These are phyloP conservation scores for Coniophora puteana DNA, from an alignment of 1,284 basidiomycete genomes.

Conservation along the genomic window DNA sequence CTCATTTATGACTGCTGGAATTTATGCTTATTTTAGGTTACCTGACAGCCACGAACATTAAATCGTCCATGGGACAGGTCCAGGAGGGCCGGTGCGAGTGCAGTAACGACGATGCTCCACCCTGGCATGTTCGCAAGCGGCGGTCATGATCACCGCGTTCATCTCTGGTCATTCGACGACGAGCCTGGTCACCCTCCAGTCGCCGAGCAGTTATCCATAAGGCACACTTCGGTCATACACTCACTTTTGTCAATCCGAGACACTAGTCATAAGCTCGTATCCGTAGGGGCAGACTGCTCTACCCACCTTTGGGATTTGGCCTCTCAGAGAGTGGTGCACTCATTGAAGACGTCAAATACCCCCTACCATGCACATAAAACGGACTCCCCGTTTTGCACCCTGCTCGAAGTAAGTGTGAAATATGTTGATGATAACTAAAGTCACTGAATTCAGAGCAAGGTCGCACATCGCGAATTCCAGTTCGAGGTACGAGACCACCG, in stretches of 20 bases:
- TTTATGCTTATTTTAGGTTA: constrained; percentile 10
- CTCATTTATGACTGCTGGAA: too few species aligned
- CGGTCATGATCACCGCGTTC: constrained; percentile 46
- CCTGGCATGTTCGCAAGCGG: constrained; percentile 43
- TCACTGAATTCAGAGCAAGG: too few species aligned
- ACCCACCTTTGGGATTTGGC: constrained; percentile 45
- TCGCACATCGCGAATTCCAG: constrained; percentile 48
- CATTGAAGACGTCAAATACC: constrained; percentile 39
- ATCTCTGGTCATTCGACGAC: constrained; percentile 41
- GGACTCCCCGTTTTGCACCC: constrained; percentile 33
- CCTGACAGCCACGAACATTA: constrained; percentile 14
- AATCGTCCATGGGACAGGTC: constrained; percentile 25
- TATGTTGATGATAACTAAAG: constrained; percentile 1
- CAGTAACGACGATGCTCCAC: constrained; percentile 35
- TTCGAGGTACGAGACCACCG: constrained; percentile 49
- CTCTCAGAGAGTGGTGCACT: constrained; percentile 37
- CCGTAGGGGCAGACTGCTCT: constrained; percentile 44
- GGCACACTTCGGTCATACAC: constrained; percentile 40
- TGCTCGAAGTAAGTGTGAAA: constrained; percentile 37
- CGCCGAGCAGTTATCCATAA: constrained; percentile 35
- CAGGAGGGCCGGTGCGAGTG: constrained; percentile 39
- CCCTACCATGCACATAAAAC: constrained; percentile 41
- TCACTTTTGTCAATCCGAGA: constrained; percentile 40
- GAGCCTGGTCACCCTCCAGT: too few species aligned
- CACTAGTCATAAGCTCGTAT: constrained; percentile 43